These are phyloP conservation scores for Trichocladium antarcticum DNA, from an alignment of 495 filamentous ascomycete species.

Conservation along the genomic window DNA sequence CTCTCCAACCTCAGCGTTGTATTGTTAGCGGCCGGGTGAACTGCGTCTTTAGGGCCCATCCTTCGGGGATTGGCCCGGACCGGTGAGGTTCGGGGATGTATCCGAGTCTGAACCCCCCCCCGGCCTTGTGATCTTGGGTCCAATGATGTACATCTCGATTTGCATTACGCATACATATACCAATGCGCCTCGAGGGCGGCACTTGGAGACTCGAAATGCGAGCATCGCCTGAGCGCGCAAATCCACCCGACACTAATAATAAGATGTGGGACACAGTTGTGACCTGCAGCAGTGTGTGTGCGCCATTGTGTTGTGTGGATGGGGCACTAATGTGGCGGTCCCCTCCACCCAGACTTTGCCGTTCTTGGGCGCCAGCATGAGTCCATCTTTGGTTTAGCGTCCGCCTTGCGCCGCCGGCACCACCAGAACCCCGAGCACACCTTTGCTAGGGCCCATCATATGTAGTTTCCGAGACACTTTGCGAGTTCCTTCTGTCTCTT, in stretches of 20 bases:
- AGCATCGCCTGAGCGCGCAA: background rate
- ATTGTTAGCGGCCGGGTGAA: constrained; percentile 5
- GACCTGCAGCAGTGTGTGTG: background rate
- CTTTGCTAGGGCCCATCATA: background rate
- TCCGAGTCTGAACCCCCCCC: background rate
- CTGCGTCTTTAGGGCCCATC: constrained; percentile 1
- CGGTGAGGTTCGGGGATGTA: constrained; percentile 1
- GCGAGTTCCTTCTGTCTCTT: background rate
- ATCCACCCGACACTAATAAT: background rate
- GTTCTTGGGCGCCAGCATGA: background rate
- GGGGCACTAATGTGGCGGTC: background rate
- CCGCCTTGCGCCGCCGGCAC: background rate
- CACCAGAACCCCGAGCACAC: background rate
- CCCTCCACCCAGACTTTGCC: background rate
- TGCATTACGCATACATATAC: too few species aligned
- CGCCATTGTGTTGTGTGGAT: background rate
- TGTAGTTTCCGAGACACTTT: background rate
- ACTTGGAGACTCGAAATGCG: too few species aligned
- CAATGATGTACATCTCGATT: too few species aligned
- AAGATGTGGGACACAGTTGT: background rate
- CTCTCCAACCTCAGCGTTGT: constrained; percentile 5
- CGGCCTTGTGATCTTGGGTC: too few species aligned
- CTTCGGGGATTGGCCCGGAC: constrained; percentile 1
- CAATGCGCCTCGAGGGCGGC: too few species aligned
- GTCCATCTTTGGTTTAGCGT: background rate